Evolutionary conservation across 768 basidiomycete genomes (phyloP).

Genomic region (Podaxis sp.): DNA sequence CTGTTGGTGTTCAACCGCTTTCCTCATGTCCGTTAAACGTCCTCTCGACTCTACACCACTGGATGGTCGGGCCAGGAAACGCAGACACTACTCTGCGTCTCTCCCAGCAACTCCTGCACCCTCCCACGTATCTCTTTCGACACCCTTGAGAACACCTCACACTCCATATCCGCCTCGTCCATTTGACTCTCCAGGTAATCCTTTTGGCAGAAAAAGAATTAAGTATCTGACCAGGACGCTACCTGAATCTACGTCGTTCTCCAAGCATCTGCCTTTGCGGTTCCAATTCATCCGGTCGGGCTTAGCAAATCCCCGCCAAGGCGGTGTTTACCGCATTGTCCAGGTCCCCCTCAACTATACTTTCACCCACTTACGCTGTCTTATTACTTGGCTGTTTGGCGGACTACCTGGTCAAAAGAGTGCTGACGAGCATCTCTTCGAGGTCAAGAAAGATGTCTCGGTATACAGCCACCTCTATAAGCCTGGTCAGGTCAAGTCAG

Average conservation of each 20-base stretch:
- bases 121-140: conserved; percentile 3
- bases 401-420: conserved; percentile 17
- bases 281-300: conserved; percentile 49
- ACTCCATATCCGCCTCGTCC: conserved; percentile 46
- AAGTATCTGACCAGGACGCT: conserved; percentile 33
- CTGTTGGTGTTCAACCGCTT: not conserved
- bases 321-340: conserved; percentile 58
- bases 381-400: conserved; percentile 60
- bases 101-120: conserved; percentile 1
- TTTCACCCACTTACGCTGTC: conserved; percentile 56
- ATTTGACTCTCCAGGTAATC: conserved; percentile 68
- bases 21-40: conserved; percentile 7
- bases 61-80: not conserved
- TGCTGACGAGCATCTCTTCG: conserved; percentile 53
- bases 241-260: conserved; percentile 44
- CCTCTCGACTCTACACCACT: conserved; percentile 1
- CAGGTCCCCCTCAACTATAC: conserved; percentile 72
- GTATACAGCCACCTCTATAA: conserved; percentile 35
- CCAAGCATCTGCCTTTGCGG: conserved; percentile 58
- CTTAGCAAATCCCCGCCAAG: conserved; percentile 24
- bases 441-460: conserved; percentile 45
- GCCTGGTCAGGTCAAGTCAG: conserved; percentile 51
- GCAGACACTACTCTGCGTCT: not conserved
- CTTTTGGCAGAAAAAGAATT: conserved; percentile 54
- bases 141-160: conserved; percentile 15